Evolutionary conservation across 73 alveolate genomes (phyloP).

Genomic region (Urostyla sp.): DNA sequence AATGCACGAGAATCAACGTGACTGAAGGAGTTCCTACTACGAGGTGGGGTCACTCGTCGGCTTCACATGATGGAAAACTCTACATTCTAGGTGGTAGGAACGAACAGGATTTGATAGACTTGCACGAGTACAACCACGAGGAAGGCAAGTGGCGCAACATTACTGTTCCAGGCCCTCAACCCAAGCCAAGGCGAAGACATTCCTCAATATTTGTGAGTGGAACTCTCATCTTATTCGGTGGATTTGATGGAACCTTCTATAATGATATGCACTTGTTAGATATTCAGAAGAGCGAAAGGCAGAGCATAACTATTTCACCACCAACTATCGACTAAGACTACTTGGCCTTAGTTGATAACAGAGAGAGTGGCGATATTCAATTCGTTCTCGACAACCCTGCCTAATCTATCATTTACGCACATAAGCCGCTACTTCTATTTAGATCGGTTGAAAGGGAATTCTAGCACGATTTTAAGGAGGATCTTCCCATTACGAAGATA

Average conservation of each 20-base stretch:
- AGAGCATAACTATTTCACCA: neutral
- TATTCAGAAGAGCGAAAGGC: neutral
- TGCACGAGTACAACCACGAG: slow-evolving; percentile 53
- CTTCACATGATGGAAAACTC: slow-evolving; percentile 79
- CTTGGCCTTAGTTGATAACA: neutral
- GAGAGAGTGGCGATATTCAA: neutral
- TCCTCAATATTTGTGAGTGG: slow-evolving; percentile 66
- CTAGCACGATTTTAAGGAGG: neutral
- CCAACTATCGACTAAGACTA: slow-evolving; percentile 17
- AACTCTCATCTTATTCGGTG: slow-evolving; percentile 70
- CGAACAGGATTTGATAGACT: slow-evolving; percentile 84
- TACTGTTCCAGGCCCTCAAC: slow-evolving; percentile 32
- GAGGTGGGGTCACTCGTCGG: slow-evolving; percentile 90
- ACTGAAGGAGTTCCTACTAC: slow-evolving; percentile 69
- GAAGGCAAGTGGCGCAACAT: slow-evolving; percentile 42
- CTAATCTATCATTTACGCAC: slow-evolving; percentile 11
- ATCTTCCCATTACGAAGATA: neutral
- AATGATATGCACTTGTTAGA: slow-evolving; percentile 66
- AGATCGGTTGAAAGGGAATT: slow-evolving; percentile 22
- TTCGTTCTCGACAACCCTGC: slow-evolving; percentile 24
- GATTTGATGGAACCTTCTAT: slow-evolving; percentile 69
- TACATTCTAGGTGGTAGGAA: slow-evolving; percentile 93
- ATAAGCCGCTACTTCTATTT: slow-evolving; percentile 40
- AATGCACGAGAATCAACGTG: slow-evolving; percentile 16
- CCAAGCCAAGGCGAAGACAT: slow-evolving; percentile 74